Evolutionary conservation across 495 filamentous ascomycete species (phyloP), one percentile per base, ranked within the genome.

Genomic region (Lepidopterella palustris): DNA sequence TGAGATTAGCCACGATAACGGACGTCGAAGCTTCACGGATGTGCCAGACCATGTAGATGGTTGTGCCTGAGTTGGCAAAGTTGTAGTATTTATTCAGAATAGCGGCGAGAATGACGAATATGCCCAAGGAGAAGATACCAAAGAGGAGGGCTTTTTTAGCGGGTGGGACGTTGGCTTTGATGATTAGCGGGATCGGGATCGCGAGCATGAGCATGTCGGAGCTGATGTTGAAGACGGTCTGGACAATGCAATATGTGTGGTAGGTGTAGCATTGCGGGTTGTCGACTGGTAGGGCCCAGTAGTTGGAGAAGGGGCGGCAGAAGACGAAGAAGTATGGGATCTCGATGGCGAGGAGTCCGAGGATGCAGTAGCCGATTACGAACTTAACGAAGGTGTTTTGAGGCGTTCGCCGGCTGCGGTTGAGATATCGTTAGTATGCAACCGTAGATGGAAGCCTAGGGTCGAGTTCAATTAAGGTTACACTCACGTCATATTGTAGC

Each of bases 31-130:
- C 71, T 62, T 81, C 79, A 18, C 76, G 76, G 27, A 74, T 70
- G 62, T 81, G 79, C 77, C 78, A 81, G 5, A 76, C 64, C 64
- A 77, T 75, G 64, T 79, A 81, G n/a, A 62, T 61, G 1, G 74
- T 8, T 78, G 69, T 3, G 64, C 60, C 1, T 75, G 61, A 35
- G 64, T 24, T n/a, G 9, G 13, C 74, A 65, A 77, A 48, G 70
- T 74, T 77, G 69, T 72, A 79, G 59, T 71, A 66, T 63, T 79
- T 79, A 56, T 72, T 79, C 8, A 79, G 62, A 25, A 76, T 27
- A 5, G 65, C 64, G 9, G 63, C 59, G 6, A 27, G 49, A n/a
- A 74, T 69, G 56, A 79, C 71, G 52, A 79, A 78, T 29, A 73
- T 54, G 45, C 79, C 79, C 49, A 80, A 63, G 26, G 71, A 63